Base-by-base conservation (phyloP, 768 basidiomycete species). In the Mycena filopes region DNA sequence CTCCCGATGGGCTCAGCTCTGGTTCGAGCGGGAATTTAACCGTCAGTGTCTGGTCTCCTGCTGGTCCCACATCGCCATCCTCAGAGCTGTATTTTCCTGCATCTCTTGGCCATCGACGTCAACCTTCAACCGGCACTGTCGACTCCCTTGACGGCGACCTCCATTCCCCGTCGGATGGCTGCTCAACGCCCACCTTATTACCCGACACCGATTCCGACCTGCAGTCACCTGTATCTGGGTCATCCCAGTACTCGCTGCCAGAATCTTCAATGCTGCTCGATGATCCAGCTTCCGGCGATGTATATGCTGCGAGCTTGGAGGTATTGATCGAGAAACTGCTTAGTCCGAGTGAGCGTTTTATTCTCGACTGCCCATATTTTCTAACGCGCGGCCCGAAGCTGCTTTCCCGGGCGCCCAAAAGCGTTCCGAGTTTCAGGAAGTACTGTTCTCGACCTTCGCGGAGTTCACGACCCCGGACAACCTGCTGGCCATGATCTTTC, bases 381-480 rank as follows among this genome's bases (percentile, higher is more conserved):
- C 31, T 62, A 11, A 23, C 9, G 28, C 55, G 50, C 21, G 23
- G 23, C 15, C 28, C 15, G 46, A 29, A 50, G 21, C 49, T 43
- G 21, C 45, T 25, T 15, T 33, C 25, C 18, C 57, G 83, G 78
- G 77, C 66, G 51, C 72, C 48, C 71, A 73, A 46, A 75, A 73
- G 31, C 79, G 81, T 55, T 38, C 68, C 11, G 80, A 82, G 40
- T 82, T 80, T 64, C 73, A 77, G 54, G 81, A 82, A 61, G 72
- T 78, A 40, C 72, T 86, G 36, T 74, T 86, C 25, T 76, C 77
- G 2, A 80, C 78, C 13, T 85, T 77, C 70, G 71, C 74, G 21
- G 80, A 82, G 43, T 85, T 84, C 64, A 78, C 81, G 2, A 80
- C 80, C 8, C 72, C 80, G 4, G 79, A 81, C 50, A 78, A 77